phyloP scores from a whole-genome alignment of 805 yeast species.

The Saturnispora serradocipensis region DNA sequence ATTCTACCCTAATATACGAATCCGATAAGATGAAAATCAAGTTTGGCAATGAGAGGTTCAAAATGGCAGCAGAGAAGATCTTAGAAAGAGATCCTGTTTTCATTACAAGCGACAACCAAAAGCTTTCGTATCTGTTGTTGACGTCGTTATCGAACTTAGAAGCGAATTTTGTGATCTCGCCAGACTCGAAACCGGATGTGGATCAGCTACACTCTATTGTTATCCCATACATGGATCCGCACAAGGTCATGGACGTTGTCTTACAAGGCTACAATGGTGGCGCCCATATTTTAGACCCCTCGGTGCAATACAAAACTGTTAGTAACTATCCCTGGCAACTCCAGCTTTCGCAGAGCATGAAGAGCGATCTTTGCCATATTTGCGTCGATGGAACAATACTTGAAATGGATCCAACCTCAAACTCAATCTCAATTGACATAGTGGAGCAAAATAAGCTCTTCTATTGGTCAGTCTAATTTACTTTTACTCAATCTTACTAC shows the following conservation, averaged over 20 bases:
- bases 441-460: slow-evolving; percentile 4
- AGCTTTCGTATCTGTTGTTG: slow-evolving; percentile 38
- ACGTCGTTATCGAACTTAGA: slow-evolving; percentile 52
- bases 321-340: slow-evolving; percentile 1
- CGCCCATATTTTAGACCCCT: slow-evolving; percentile 37
- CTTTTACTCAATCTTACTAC: neutral
- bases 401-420: slow-evolving; percentile 4
- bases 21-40: slow-evolving; percentile 53
- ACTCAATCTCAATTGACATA: neutral
- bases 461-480: neutral
- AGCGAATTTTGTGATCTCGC: slow-evolving; percentile 53
- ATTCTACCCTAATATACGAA: slow-evolving; percentile 76
- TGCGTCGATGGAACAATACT: slow-evolving; percentile 62
- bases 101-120: slow-evolving; percentile 32
- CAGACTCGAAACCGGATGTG: slow-evolving; percentile 39
- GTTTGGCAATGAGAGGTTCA: slow-evolving; percentile 59
- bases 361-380: slow-evolving; percentile 34
- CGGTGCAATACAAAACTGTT: slow-evolving; percentile 37
- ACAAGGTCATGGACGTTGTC: slow-evolving; percentile 45
- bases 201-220: slow-evolving; percentile 37
- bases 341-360: neutral
- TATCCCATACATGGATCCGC: slow-evolving; percentile 29
- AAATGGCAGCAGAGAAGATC: slow-evolving; percentile 54
- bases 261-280: slow-evolving; percentile 48
- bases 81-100: slow-evolving; percentile 43